Evolutionary conservation across 208 protist genomes (phyloP).

Genomic region (Angomonas ambiguus): DNA sequence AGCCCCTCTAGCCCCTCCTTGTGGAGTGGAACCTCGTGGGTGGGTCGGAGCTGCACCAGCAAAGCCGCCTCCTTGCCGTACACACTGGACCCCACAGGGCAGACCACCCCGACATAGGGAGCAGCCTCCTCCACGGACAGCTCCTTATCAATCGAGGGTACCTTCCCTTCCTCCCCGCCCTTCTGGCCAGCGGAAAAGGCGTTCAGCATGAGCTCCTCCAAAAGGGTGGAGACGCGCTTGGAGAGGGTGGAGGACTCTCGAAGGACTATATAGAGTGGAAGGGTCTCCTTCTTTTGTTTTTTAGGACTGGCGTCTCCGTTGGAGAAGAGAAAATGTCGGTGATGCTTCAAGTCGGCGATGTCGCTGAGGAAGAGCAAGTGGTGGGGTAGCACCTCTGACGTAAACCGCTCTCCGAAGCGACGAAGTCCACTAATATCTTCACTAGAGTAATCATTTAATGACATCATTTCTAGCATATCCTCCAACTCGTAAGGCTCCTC

Average conservation of each 20-base stretch:
- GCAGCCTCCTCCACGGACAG: not conserved
- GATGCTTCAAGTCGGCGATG: not conserved
- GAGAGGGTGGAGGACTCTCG: conserved; percentile 21
- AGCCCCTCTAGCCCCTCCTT: conserved; percentile 25
- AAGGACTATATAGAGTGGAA: conserved; percentile 31
- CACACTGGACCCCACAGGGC: not conserved
- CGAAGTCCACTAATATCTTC: conserved; percentile 74
- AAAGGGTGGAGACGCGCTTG: conserved; percentile 20
- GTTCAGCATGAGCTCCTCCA: conserved; percentile 18
- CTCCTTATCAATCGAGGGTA: not conserved
- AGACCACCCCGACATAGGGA: not conserved
- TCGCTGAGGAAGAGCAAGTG: conserved; percentile 1
- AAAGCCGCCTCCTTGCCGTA: conserved; percentile 4
- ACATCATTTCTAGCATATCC: conserved; percentile 73
- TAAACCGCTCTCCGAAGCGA: conserved; percentile 32
- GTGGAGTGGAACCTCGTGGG: conserved; percentile 6
- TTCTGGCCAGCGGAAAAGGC: conserved; percentile 7
- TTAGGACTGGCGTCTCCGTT: not conserved
- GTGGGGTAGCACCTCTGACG: not conserved
- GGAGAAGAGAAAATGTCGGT: not conserved
- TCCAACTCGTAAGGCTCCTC: conserved; percentile 59
- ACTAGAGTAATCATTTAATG: conserved; percentile 64
- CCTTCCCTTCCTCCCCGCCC: not conserved
- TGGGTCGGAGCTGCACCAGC: not conserved
- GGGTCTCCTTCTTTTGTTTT: conserved; percentile 2